Base-by-base conservation (phyloP, 1,284 basidiomycete species). In the Mycosarcoma maydis region DNA sequence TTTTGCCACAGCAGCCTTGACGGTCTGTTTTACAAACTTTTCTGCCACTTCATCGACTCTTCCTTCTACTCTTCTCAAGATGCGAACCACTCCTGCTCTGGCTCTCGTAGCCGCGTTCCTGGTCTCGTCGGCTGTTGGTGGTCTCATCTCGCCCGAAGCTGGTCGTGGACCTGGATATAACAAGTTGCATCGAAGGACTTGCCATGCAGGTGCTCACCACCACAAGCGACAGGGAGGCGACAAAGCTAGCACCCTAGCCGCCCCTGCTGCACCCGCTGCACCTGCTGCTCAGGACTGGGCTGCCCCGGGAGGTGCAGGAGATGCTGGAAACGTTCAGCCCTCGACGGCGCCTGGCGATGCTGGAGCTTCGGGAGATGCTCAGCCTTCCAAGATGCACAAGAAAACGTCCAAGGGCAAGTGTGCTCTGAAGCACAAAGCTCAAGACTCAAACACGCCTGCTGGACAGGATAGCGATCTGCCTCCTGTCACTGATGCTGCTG, bases 391-490 rank as follows among this genome's bases (percentile, higher is more conserved):
- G 45, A 58, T 49, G 54, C 50, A 39, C 26, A 58, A 52, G 54
- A 54, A 49, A 22, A 65, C n/a, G n/a, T n/a, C n/a, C n/a, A n/a
- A 55, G 47, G 16, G 26, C 23, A 62, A 57, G 49, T 57, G 55
- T 23, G 37, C 45, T 3, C 9, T 38, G 22, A 54, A 56, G 50
- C 17, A 16, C 33, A 57, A 55, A 30, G 45, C 16, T 24, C 29
- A 57, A 26, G 41, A 32, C 6, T 13, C 26, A 5, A 19, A n/a
- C 19, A 13, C 24, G 10, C 29, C 7, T 24, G 33, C 33, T 14
- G 42, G 37, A 9, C 30, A 34, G 23, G 7, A 9, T 4, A n/a
- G 23, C 20, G 32, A 13, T 6, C 8, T 32, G 49, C 34, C 41
- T 4, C 33, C 40, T 17, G 40, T 43, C 33, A 36, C 20, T 16